These are phyloP conservation scores for Protomyces arabidopsidicola DNA, from an alignment of 1,139 yeast species.

Conservation along the genomic window DNA sequence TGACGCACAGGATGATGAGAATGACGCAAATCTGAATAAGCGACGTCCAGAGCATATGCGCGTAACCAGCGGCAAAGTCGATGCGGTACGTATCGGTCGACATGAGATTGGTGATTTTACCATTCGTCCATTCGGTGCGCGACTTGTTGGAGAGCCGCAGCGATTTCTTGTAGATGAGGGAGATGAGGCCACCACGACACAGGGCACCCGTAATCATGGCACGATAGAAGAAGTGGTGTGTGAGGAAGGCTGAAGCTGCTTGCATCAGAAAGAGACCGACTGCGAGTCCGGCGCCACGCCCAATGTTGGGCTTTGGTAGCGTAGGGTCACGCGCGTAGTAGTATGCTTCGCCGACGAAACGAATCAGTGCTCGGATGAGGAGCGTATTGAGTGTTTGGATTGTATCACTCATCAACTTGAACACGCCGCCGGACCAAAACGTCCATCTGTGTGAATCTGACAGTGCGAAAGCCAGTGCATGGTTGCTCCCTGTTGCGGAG, in stretches of 20 bases:
- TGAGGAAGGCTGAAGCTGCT: conserved; percentile 48
- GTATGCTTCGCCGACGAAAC: conserved; percentile 42
- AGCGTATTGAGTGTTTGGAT: conserved; percentile 51
- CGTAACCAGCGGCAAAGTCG: conserved; percentile 69
- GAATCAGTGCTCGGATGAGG: conserved; percentile 52
- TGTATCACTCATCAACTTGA: conserved; percentile 49
- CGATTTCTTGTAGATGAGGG: conserved; percentile 63
- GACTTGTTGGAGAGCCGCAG: conserved; percentile 59
- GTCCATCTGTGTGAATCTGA: conserved; percentile 55
- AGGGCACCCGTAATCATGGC: conserved; percentile 65
- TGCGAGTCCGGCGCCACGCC: conserved; percentile 59
- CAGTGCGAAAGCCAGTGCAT: conserved; percentile 47
- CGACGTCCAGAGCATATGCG: conserved; percentile 59
- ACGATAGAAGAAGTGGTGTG: conserved; percentile 60
- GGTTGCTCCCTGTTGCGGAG: conserved; percentile 34
- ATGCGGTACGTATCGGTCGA: conserved; percentile 77
- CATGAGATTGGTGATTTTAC: conserved; percentile 67
- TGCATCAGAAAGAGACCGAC: conserved; percentile 52
- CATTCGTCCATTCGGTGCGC: conserved; percentile 56
- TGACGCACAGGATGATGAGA: conserved; percentile 59
- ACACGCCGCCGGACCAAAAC: conserved; percentile 46
- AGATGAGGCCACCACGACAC: conserved; percentile 60
- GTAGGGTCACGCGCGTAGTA: conserved; percentile 32
- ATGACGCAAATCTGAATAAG: conserved; percentile 62
- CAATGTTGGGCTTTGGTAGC: conserved; percentile 37